These are phyloP conservation scores for Cryphonectria parasitica DNA, from an alignment of 2,329 filamentous ascomycete genomes.

Conservation along the genomic window DNA sequence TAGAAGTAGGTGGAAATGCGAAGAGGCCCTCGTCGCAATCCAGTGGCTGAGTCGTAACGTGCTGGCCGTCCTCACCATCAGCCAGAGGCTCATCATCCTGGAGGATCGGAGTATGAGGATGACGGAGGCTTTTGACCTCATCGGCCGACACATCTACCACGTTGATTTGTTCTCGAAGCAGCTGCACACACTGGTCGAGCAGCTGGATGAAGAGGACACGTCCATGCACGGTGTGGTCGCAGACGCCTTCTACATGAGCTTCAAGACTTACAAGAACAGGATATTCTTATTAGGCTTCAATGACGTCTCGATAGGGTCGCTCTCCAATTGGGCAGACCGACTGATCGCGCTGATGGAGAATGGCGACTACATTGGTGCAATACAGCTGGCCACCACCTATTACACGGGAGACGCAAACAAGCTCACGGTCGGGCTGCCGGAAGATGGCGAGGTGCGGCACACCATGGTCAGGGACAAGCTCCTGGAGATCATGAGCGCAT, in stretches of 20 bases:
- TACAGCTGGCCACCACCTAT: slow-evolving; percentile 87
- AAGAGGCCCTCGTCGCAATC: slow-evolving; percentile 93
- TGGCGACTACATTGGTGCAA: slow-evolving; percentile 93
- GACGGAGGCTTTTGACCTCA: slow-evolving; percentile 91
- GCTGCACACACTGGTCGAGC: slow-evolving; percentile 81
- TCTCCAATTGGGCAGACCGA: slow-evolving; percentile 97
- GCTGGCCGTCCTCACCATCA: slow-evolving; percentile 88
- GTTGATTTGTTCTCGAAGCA: slow-evolving; percentile 88
- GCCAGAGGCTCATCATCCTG: slow-evolving; percentile 87
- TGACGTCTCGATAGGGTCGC: slow-evolving; percentile 84
- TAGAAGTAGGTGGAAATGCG: slow-evolving; percentile 87
- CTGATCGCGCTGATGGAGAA: slow-evolving; percentile 93
- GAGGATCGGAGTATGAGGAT: slow-evolving; percentile 89
- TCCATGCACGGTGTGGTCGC: slow-evolving; percentile 95
- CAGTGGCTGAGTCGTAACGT: slow-evolving; percentile 97
- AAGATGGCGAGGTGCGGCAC: slow-evolving; percentile 76
- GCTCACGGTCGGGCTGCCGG: slow-evolving; percentile 88
- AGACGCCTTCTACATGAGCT: slow-evolving; percentile 98
- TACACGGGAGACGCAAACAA: slow-evolving; percentile 92
- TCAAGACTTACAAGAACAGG: slow-evolving; percentile 91
- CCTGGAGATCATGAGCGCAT: slow-evolving; percentile 90
- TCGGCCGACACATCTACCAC: slow-evolving; percentile 92
- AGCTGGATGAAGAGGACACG: slow-evolving; percentile 81
- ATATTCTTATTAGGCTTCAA: slow-evolving; percentile 93
- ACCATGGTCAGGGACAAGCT: slow-evolving; percentile 85